Percentiles rank a stretch among this genome's conserved stretches.
phyloP scores from a whole-genome alignment of 345 rosid species.

The Eucalyptus albens region DNA sequence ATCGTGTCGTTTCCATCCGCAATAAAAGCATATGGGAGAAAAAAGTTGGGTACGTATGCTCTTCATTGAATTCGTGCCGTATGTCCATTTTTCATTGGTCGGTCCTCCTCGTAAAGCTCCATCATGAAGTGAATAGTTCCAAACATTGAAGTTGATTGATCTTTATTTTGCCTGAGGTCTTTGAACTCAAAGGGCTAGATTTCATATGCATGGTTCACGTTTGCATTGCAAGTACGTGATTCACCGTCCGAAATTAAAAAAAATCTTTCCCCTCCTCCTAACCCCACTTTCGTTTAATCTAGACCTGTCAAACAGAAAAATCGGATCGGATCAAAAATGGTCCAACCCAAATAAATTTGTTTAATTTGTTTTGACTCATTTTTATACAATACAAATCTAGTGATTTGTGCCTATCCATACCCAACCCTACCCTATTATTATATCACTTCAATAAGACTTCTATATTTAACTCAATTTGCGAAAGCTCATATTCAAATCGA shows the following conservation, averaged over 20 bases:
- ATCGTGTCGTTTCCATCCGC: neutral
- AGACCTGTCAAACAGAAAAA: neutral
- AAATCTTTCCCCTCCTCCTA: neutral
- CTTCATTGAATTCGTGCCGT: neutral
- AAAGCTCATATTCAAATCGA: neutral
- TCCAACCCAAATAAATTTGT: too few species aligned
- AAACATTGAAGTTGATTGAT: neutral
- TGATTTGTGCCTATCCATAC: too few species aligned
- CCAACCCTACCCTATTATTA: neutral
- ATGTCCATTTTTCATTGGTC: neutral
- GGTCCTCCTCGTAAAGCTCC: neutral
- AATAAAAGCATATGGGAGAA: neutral
- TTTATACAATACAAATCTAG: too few species aligned
- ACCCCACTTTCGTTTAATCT: neutral
- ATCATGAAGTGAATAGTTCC: neutral
- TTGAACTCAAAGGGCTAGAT: neutral
- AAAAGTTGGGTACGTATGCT: neutral
- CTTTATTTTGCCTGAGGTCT: neutral
- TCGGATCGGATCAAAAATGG: fast-evolving
- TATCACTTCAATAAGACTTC: neutral
- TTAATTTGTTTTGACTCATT: neutral
- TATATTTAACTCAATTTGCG: too few species aligned
- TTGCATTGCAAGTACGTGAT: neutral
- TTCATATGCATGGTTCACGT: neutral
- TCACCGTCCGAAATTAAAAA: neutral